Evolutionary conservation across 352 stramenopile species (phyloP), one percentile per base, ranked within the genome.

Genomic region (Thraustochytrium sp.): DNA sequence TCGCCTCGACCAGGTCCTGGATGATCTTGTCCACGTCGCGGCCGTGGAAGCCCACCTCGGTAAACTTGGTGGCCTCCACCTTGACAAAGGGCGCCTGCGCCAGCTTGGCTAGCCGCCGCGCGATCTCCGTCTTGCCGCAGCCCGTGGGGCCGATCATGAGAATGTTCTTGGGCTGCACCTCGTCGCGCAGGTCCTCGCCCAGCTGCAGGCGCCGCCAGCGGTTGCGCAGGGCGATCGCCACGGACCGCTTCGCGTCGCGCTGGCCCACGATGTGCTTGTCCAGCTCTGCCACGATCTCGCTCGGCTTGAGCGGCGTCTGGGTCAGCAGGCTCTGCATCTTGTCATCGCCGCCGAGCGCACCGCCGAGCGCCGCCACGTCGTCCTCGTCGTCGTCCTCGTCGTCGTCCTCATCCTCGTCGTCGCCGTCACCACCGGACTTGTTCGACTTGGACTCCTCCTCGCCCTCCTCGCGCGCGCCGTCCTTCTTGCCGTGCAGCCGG

Each of bases 1-100:
- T 92, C 62, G 98, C 95, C 87, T 99, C 96, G 72, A 99, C 95
- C 37, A 99, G 92, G 85, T 99, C 97, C 61, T 95, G 93, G 85
- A 99, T 98, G 88, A 99, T 99, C 86, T 97, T 92, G 90, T 99
- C 97, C 18, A 99, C 96, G 88, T 99, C 97, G n/a, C 95, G 90
- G 59, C 97, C 96, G 88, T 99, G 96, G 87, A 99, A 99, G 31
- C 97, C 97, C 53, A 99, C 96, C 90, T 99, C 97, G 1, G 97
- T 99, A 88, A 99, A 99, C 90, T 99, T 99, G 44, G 97, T 99
- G 8, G 97, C 97, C 87, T 99, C 97, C 23, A 97, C 92, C 86
- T 89, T 59, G n/a, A 86, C 76, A 65, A 87, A 87, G 13, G 84
- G 82, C 29, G 82, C 84, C 29, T 86, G 56, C 5, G 76, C 38